Base-by-base conservation (phyloP, 768 basidiomycete genomes). In the Boletus fagicola region DNA sequence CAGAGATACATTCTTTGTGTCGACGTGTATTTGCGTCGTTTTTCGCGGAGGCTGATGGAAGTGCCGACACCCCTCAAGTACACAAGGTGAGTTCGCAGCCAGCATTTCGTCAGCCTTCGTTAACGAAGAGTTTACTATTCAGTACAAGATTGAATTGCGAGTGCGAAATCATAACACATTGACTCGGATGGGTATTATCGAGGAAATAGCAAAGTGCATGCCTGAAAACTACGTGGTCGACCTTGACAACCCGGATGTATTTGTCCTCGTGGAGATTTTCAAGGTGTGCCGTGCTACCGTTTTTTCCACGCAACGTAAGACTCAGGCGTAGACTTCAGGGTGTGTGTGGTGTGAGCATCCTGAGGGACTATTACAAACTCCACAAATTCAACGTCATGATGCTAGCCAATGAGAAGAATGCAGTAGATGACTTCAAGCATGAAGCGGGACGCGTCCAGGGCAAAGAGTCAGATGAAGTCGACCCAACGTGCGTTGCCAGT, bases 141-240 rank as follows among this genome's bases (percentile, higher is more conserved):
- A 93, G 92, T 94, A 90, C 75, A 92, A 92, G 70, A 83, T 93
- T 38, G 90, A 93, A 63, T 65, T 90, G 49, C 80, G 86, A 49
- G 72, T 86, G 31, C 82, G 91, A 42, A 92, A 92, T 66, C 91
- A 93, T 60, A 86, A 78, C n/a, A 86, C 83, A 6, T 69, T 93
- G 26, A 63, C 80, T 11, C 83, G 88, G 16, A 76, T 78, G 49
- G 72, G 66, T 10, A 69, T 93, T 28, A 86, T 92, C 30, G 79
- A 89, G 56, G 81, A 80, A 49, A 76, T 93, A 39, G 91, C 87
- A 0, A 77, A 80, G 61, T 88, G 85, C 64, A 82, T 92, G 13
- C 90, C 90, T 0, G 76, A 77, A 52, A 80, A 79, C 13, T 88
- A 88, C 63, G 78, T 71, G 2, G 92, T 93, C 15, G 80, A 89